phyloP scores from a whole-genome alignment of 2,329 filamentous ascomycete genomes.

The Pseudophaeomoniella oleicola region DNA sequence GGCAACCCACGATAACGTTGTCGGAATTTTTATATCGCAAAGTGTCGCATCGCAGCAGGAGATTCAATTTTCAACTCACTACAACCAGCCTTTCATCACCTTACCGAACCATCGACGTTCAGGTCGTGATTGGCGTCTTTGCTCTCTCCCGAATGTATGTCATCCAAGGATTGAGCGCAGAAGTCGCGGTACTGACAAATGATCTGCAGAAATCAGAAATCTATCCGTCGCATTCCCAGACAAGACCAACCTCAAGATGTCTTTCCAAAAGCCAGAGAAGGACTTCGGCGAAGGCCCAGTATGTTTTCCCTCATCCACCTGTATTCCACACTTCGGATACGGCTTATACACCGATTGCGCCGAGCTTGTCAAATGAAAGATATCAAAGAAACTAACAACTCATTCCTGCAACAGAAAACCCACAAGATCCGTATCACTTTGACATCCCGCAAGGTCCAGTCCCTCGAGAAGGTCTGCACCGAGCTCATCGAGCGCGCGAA shows the following conservation, averaged over 20 bases:
- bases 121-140: constrained; percentile 60
- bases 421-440: constrained; percentile 98
- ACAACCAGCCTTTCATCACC: constrained; percentile 52
- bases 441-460: constrained; percentile 83
- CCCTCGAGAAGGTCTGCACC: constrained; percentile 94
- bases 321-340: constrained; percentile 1
- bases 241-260: constrained; percentile 48
- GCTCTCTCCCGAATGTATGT: constrained; percentile 6
- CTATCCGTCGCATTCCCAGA: constrained; percentile 4
- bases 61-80: too few species aligned
- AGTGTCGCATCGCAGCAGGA: not conserved
- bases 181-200: too few species aligned
- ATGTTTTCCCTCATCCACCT: constrained; percentile 24
- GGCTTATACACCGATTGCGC: too few species aligned
- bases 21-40: too few species aligned
- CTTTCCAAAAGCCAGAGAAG: constrained; percentile 93
- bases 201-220: not conserved
- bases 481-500: constrained; percentile 98
- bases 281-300: constrained; percentile 78
- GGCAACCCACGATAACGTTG: too few species aligned
- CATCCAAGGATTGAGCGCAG: constrained; percentile 2
- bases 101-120: constrained; percentile 62
- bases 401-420: constrained; percentile 49
- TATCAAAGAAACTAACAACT: constrained; percentile 1
- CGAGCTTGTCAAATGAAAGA: too few species aligned